A percentile compares a stretch with the other conserved stretches of the same genome.
These are phyloP conservation scores for Ustilago tritici DNA, from an alignment of 1,284 basidiomycete species.

Conservation along the genomic window DNA sequence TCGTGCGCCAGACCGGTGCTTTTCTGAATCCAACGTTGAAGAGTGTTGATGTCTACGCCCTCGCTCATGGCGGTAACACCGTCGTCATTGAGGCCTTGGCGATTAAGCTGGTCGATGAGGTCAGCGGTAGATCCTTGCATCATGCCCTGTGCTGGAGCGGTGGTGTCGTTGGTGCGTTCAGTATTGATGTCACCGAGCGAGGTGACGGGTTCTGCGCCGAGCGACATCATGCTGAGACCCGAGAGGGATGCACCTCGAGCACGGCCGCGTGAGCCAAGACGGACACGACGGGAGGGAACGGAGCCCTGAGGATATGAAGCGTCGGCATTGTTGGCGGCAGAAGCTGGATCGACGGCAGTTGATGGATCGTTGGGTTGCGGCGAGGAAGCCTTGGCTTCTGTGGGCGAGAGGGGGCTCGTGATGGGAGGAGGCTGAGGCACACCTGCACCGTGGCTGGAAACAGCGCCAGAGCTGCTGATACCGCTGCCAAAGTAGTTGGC, in stretches of 20 bases:
- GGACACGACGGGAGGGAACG: constrained; percentile 27
- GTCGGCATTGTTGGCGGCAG: constrained; percentile 1
- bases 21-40: constrained; percentile 58
- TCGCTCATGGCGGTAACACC: constrained; percentile 58
- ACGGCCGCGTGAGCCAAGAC: constrained; percentile 58
- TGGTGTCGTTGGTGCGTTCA: constrained; percentile 24
- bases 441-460: constrained; percentile 33
- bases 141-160: constrained; percentile 28
- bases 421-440: constrained; percentile 25
- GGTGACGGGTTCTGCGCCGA: constrained; percentile 52
- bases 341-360: constrained; percentile 4
- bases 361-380: background rate
- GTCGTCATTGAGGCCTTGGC: constrained; percentile 14
- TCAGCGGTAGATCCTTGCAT: constrained; percentile 53
- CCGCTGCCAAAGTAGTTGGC: constrained; percentile 64
- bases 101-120: constrained; percentile 44
- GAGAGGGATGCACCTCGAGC: constrained; percentile 61
- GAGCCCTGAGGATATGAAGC: constrained; percentile 19
- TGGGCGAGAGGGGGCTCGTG: constrained; percentile 22
- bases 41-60: constrained; percentile 56
- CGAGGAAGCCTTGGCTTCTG: constrained; percentile 1
- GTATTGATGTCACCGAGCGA: constrained; percentile 44
- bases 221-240: constrained; percentile 56
- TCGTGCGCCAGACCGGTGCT: constrained; percentile 30
- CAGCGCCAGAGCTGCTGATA: constrained; percentile 50